Evolutionary conservation across 192 early-diverging fungal species (phyloP), one percentile per base, ranked within the genome.

Genomic region (Entomortierella lignicola): DNA sequence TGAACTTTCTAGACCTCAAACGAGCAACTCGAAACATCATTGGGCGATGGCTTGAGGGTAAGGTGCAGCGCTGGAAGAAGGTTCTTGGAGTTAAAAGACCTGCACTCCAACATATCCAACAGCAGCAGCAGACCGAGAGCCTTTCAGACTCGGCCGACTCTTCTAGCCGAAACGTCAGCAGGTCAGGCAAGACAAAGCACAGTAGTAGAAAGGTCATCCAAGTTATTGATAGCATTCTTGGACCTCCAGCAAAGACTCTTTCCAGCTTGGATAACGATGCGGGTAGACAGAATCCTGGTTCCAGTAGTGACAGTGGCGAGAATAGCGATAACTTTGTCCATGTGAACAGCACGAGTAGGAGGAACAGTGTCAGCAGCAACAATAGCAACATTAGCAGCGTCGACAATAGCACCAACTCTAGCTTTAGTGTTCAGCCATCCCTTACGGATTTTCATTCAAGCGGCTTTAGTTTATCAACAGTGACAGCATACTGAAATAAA

Each of bases 1-100:
- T 79, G 75, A 79, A 79, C 62, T 79, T 79, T 66, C 34, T 79
- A 56, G 75, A 79, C n/a, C 67, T 68, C 3, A 69, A 69, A 34
- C 50, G 75, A 8, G 75, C 75, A 6, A 79, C 75, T 2, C 55
- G 75, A 11, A 79, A 70, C 26, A 60, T 79, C 21, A 59, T 79
- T 17, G 75, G 68, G 2, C 75, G 75, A 1, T 79, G 75, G 75
- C 29, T 79, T 2, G 75, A 79, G 32, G 75, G 62, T 48, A 79
- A 79, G 34, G 25, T 79, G 32, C 63, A 79, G n/a, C 75, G 55
- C 27, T 79, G 75, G 75, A 79, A 70, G 20, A 63, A 69, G 21
- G 62, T 66, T 10, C 51, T 79, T 1, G 68, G 54, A 8, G 55
- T 67, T 32, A 62, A 62, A 34, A 61, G 55, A 32, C 23, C 12